phyloP scores from a whole-genome alignment of 23 red algal genomes.

The Gracilaria domingensis region DNA sequence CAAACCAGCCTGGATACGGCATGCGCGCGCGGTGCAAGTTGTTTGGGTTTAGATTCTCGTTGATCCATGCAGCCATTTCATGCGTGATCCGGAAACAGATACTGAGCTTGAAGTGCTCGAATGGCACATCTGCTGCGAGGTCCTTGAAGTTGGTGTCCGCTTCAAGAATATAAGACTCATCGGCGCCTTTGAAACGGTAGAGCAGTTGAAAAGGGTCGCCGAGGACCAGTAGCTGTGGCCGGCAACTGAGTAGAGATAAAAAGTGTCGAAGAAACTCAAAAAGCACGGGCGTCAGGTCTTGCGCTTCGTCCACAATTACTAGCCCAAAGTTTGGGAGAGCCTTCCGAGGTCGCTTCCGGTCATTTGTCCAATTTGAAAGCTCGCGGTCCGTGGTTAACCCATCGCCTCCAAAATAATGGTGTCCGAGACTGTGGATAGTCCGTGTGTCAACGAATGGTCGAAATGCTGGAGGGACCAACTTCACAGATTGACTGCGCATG shows the following conservation, averaged over 20 bases:
- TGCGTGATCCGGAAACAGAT: conserved; percentile 20
- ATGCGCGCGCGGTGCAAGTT: background rate
- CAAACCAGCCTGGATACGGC: background rate
- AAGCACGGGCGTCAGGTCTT: conserved; percentile 1
- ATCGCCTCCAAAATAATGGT: background rate
- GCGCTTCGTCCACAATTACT: conserved; percentile 30
- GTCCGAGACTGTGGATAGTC: background rate
- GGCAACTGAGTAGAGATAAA: background rate
- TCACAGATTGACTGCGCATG: background rate
- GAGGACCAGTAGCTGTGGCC: conserved; percentile 23
- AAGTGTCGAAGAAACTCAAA: background rate
- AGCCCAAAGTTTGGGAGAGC: background rate
- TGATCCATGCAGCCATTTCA: conserved; percentile 31
- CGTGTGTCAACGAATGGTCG: background rate
- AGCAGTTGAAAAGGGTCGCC: conserved; percentile 29
- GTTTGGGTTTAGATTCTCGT: conserved; percentile 22
- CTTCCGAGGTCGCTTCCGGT: background rate
- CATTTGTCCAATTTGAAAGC: background rate
- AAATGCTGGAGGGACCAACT: background rate
- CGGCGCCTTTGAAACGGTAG: conserved; percentile 33
- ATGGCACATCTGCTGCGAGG: background rate
- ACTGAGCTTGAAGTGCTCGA: conserved; percentile 16
- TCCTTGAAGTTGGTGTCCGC: background rate
- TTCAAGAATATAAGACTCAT: conserved; percentile 12
- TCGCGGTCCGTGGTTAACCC: background rate